Percentiles rank a stretch among this genome's conserved stretches.
These are phyloP conservation scores for Fabrea salina DNA, from an alignment of 169 alveolate species.

Conservation along the genomic window DNA sequence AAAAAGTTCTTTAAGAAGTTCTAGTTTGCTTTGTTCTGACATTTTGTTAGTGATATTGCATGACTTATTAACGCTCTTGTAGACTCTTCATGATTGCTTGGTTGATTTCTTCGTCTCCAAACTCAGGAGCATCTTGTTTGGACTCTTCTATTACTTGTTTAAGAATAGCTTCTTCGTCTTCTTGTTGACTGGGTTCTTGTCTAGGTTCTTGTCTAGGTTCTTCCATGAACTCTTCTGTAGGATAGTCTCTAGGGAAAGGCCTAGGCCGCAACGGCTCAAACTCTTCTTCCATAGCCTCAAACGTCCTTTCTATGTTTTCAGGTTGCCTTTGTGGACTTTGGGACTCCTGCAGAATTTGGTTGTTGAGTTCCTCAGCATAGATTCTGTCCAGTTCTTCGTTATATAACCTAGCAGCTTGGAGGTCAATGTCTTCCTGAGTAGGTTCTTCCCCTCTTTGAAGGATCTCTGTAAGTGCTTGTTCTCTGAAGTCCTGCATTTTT, in stretches of 20 bases:
- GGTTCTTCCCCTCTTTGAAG: not conserved
- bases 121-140: not conserved
- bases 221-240: not conserved
- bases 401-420: not conserved
- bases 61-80: no score
- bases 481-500: not conserved
- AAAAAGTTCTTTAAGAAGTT: no score
- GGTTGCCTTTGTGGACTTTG: constrained; percentile 1
- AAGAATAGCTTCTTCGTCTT: not conserved
- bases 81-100: constrained; percentile 18
- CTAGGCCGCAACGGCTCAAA: not conserved
- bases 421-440: not conserved
- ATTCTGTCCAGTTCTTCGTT: constrained; percentile 18
- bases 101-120: constrained; percentile 6
- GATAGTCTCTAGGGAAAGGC: not conserved
- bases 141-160: no score
- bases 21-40: no score
- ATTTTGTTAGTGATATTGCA: no score
- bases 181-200: not conserved
- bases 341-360: constrained; percentile 3
- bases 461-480: not conserved
- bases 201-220: not conserved
- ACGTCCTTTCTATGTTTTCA: not conserved
- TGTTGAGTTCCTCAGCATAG: constrained; percentile 24
- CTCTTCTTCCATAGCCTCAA: not conserved